Conservation (phyloP, 2,329 filamentous ascomycete genomes). For the Byssoonygena ceratinophila region DNA sequence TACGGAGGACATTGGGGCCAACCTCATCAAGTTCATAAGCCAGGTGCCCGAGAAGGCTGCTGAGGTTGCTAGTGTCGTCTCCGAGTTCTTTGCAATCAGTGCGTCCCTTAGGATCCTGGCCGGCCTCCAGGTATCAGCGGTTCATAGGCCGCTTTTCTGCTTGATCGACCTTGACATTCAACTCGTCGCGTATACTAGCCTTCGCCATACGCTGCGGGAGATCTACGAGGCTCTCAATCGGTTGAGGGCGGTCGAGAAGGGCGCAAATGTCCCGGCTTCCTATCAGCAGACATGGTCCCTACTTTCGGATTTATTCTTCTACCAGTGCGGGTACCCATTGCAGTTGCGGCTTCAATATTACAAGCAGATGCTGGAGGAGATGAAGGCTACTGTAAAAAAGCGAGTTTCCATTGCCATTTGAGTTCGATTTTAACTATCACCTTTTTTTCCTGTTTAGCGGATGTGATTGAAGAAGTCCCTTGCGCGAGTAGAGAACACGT, state of each 20-base stretch:
- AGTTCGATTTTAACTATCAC: not conserved
- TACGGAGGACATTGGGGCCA: slow-evolving; percentile 45
- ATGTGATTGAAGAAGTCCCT: not conserved
- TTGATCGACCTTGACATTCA: slow-evolving; percentile 40
- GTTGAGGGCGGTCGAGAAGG: slow-evolving; percentile 23
- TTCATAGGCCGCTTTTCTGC: slow-evolving; percentile 30
- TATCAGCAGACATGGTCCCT: slow-evolving; percentile 45
- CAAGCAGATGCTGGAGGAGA: slow-evolving; percentile 39
- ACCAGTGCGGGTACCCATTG: slow-evolving; percentile 39
- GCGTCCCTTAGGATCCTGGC: slow-evolving; percentile 41
- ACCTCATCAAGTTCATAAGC: slow-evolving; percentile 41
- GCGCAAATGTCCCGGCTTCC: slow-evolving; percentile 10
- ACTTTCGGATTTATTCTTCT: slow-evolving; percentile 38
- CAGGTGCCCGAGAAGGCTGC: slow-evolving; percentile 43
- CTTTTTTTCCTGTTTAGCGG: not conserved
- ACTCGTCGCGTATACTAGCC: slow-evolving; percentile 37
- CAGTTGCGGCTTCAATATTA: slow-evolving; percentile 42
- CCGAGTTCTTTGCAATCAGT: slow-evolving; percentile 46
- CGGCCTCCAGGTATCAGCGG: slow-evolving; percentile 30
- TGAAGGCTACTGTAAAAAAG: slow-evolving; percentile 39
- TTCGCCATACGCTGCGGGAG: slow-evolving; percentile 44
- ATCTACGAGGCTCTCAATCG: slow-evolving; percentile 39
- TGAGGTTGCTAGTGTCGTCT: slow-evolving; percentile 45
- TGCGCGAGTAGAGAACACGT: not conserved
- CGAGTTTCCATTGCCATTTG: slow-evolving; percentile 24